These are phyloP conservation scores for Solanum gracilifrons DNA, from an alignment of 257 asterid genomes.

Conservation along the genomic window DNA sequence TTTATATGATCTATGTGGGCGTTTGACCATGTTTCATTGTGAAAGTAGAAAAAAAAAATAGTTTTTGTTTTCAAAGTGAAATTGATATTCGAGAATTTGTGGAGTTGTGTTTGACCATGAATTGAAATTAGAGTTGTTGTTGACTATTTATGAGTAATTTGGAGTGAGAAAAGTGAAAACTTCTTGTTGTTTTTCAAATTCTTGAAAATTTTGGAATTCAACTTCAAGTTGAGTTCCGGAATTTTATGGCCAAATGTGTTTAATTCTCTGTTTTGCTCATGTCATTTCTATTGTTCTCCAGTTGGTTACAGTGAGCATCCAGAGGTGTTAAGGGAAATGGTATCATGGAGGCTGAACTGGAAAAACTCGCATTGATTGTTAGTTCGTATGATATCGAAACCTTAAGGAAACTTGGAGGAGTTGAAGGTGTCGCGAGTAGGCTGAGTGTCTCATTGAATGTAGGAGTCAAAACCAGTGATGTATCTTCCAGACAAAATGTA, in stretches of 20 bases:
- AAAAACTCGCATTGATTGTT: slow-evolving; percentile 20
- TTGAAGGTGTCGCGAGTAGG: slow-evolving; percentile 38
- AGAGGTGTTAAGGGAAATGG: slow-evolving; percentile 5
- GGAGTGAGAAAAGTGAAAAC: background rate
- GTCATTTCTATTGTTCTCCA: slow-evolving; percentile 7
- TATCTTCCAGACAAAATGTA: slow-evolving; percentile 26
- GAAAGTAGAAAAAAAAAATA: background rate
- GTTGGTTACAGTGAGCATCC: slow-evolving; percentile 27
- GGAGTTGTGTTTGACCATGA: background rate
- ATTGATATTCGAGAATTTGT: background rate
- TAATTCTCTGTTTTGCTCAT: background rate
- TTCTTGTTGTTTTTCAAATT: background rate
- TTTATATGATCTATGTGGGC: background rate
- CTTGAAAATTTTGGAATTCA: background rate
- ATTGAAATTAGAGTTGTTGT: background rate
- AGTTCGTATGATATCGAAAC: slow-evolving; percentile 48
- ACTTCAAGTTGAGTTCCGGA: background rate
- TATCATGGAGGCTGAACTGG: background rate
- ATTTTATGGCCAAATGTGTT: background rate
- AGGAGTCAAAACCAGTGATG: slow-evolving; percentile 39
- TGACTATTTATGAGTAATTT: background rate
- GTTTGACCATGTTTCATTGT: background rate
- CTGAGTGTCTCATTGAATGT: slow-evolving; percentile 37
- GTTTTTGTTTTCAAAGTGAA: background rate
- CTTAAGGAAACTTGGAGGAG: slow-evolving; percentile 46